Base-by-base conservation (phyloP, 1,284 basidiomycete genomes). In the Papiliotrema flavescens region DNA sequence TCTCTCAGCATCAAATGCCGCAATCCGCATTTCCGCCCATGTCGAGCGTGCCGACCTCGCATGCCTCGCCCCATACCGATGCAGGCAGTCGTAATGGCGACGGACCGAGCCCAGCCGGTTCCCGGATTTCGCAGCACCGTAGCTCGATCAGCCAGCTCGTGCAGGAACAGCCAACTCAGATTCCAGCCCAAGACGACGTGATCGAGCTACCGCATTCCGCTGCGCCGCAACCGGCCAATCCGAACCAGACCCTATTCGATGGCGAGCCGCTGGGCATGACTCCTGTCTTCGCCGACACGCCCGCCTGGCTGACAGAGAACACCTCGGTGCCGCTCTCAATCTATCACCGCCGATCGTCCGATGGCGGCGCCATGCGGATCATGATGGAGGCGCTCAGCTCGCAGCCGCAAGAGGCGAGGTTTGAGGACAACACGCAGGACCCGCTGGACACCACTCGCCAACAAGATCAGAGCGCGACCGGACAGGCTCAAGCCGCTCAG, bases 301-400 rank as follows among this genome's bases (percentile, higher is more conserved):
- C 65, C 3, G 60, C 65, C 2, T 70, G 69, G 69, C 51, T 66
- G 26, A 66, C 60, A 0, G 65, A 70, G 34, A 56, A 55, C 6
- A 64, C 56, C 2, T 54, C 59, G 15, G 54, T 53, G 1, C 52
- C 61, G n/a, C 49, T 66, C 23, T 49, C 64, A 13, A 62, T 65
- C 47, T 66, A 67, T 52, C 63, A 64, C 41, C 63, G 69, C 28
- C 67, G 69, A 45, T 62, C 59, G 35, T 57, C 55, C 23, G 69
- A 71, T 40, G 67, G 62, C 8, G 36, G 57, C 4, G 58, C 66
- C 2, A 48, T 66, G 32, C 52, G 59, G 26, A 44, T 67, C 34
- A 63, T 71, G 60, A 57, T 67, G 43, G 66, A 68, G 24, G 64
- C 65, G 2, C 37, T 69, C 15, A 47, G 54, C 15, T 43, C 58